Percentiles rank a stretch among this genome's conserved stretches.
phyloP scores from a whole-genome alignment of 2,329 filamentous ascomycete species.

The Pseudovirgaria hyperparasitica region DNA sequence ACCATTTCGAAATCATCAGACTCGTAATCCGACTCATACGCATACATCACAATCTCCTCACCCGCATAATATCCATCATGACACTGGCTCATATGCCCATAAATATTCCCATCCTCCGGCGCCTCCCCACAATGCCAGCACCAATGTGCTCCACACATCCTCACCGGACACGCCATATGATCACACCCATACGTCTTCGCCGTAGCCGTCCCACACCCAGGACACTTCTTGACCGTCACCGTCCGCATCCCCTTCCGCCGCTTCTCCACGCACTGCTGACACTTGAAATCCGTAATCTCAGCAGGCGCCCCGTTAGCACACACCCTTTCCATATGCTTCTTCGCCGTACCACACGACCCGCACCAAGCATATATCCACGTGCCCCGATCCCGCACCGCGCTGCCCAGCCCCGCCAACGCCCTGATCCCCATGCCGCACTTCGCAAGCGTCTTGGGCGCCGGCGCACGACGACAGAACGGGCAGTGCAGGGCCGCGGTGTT shows the following conservation, averaged over 20 bases:
- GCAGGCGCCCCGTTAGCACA: constrained; percentile 30
- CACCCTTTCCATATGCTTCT: constrained; percentile 28
- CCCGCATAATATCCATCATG: too few relatives aligned
- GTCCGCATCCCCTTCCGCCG: constrained; percentile 19
- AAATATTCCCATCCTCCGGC: too few relatives aligned
- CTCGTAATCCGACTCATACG: too few relatives aligned
- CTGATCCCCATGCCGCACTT: constrained; percentile 23
- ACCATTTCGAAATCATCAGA: too few relatives aligned
- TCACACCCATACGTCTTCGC: constrained; percentile 30
- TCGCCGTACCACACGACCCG: constrained; percentile 28
- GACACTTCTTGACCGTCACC: constrained; percentile 24
- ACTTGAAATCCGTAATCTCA: constrained; percentile 17
- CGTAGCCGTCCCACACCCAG: constrained; percentile 25
- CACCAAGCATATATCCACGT: constrained; percentile 40
- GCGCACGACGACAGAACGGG: constrained; percentile 37
- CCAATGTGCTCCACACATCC: not conserved
- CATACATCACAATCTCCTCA: too few relatives aligned
- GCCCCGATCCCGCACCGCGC: constrained; percentile 28
- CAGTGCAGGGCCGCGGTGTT: constrained; percentile 37
- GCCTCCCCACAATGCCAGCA: too few relatives aligned
- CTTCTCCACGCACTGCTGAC: constrained; percentile 14
- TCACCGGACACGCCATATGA: constrained; percentile 26
- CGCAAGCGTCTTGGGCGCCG: constrained; percentile 24
- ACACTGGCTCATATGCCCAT: too few relatives aligned
- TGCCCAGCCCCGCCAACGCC: constrained; percentile 24